These are phyloP conservation scores for Fusarium sp. DNA, from an alignment of 2,329 filamentous ascomycete species.

Conservation along the genomic window DNA sequence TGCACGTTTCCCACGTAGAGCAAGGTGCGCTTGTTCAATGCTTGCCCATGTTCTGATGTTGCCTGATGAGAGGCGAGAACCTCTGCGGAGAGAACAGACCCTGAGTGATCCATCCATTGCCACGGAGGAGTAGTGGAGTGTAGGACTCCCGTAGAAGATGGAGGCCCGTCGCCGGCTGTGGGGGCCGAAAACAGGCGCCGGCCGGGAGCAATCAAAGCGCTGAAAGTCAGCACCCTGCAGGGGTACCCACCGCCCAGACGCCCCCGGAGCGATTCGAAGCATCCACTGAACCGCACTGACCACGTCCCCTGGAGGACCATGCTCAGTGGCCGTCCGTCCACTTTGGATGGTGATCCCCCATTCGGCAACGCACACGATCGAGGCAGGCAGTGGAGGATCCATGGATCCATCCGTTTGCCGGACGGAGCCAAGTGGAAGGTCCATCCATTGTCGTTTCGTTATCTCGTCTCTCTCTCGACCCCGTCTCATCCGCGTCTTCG, in stretches of 20 bases:
- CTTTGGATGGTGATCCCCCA: constrained; percentile 12
- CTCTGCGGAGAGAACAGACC: constrained; percentile 22
- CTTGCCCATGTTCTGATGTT: not conserved
- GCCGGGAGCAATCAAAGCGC: not conserved
- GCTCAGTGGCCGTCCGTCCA: not conserved
- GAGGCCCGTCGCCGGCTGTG: not conserved
- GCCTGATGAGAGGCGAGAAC: constrained; percentile 11
- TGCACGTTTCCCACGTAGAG: constrained; percentile 3
- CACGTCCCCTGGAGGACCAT: constrained; percentile 19
- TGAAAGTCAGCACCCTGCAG: not conserved
- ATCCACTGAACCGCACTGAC: constrained; percentile 21
- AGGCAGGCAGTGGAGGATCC: not conserved
- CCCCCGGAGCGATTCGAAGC: constrained; percentile 16
- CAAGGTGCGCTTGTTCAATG: not conserved
- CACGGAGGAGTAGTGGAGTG: not conserved
- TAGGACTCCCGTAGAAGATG: not conserved
- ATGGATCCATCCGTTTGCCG: constrained; percentile 17
- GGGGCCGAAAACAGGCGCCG: constrained; percentile 2
- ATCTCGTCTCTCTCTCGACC: constrained; percentile 4
- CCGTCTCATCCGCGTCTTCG: not conserved
- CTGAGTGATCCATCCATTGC: not conserved
- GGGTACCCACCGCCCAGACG: not conserved
- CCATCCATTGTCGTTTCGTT: constrained; percentile 28
- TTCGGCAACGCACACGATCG: constrained; percentile 4
- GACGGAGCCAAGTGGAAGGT: not conserved